phyloP scores from a whole-genome alignment of 2,329 filamentous ascomycete genomes.

The Cordyceps cateniannulata region DNA sequence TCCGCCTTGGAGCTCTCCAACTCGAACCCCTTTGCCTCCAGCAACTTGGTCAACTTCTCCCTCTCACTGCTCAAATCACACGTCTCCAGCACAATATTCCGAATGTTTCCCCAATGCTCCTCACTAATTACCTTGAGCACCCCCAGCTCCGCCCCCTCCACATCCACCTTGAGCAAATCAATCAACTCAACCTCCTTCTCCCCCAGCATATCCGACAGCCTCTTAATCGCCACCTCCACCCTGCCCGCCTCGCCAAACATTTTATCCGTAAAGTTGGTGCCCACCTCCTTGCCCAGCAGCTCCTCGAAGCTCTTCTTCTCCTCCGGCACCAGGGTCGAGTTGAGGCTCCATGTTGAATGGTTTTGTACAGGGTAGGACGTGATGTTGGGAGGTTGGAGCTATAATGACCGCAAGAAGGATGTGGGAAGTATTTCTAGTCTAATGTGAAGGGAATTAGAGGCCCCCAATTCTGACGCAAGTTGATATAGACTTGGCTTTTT shows the following conservation, averaged over 20 bases:
- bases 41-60: conserved; percentile 14
- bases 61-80: conserved; percentile 14
- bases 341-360: too few species aligned
- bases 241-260: conserved; percentile 6
- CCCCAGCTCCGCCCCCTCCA: conserved; percentile 21
- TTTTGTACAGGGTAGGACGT: conserved; percentile 20
- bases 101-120: conserved; percentile 18
- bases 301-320: conserved; percentile 13
- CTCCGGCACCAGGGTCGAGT: conserved; percentile 18
- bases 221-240: conserved; percentile 13
- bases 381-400: neutral
- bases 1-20: conserved; percentile 13
- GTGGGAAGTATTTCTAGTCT: neutral
- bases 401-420: neutral
- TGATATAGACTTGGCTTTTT: neutral
- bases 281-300: neutral
- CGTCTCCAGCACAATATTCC: conserved; percentile 19
- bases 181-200: conserved; percentile 15
- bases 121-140: conserved; percentile 19
- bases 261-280: conserved; percentile 10
- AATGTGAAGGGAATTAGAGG: neutral
- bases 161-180: conserved; percentile 24
- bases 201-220: conserved; percentile 17
- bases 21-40: conserved; percentile 18
- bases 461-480: neutral